phyloP scores from a whole-genome alignment of 2,329 filamentous ascomycete genomes.

The Aureobasidium vineae region DNA sequence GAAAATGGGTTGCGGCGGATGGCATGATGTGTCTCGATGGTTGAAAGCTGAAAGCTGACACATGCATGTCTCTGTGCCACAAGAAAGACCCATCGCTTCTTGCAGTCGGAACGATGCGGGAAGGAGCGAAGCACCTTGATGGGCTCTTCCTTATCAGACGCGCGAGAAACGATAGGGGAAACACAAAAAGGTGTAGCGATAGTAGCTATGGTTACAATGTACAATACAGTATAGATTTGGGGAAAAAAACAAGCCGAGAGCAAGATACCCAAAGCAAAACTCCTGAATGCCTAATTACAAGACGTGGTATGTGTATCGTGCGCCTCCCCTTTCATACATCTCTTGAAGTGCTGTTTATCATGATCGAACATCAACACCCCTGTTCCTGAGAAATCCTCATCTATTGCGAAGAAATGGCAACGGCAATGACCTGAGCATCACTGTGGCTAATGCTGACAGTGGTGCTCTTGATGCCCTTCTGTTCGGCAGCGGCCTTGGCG shows the following conservation, averaged over 20 bases:
- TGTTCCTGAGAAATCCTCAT: not conserved
- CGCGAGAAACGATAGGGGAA: not conserved
- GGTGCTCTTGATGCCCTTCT: slow-evolving; percentile 82
- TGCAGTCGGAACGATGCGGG: not conserved
- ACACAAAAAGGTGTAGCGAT: not conserved
- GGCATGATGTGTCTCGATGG: not conserved
- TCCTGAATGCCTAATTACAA: slow-evolving; percentile 24
- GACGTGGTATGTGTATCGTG: slow-evolving; percentile 20
- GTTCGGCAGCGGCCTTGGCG: slow-evolving; percentile 77
- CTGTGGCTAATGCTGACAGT: slow-evolving; percentile 95
- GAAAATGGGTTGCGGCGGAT: not conserved
- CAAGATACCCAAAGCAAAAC: slow-evolving; percentile 12
- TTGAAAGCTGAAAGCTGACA: not conserved
- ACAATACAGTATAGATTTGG: slow-evolving; percentile 16
- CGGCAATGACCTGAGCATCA: slow-evolving; percentile 88
- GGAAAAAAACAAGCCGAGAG: not conserved
- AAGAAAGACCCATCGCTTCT: not conserved
- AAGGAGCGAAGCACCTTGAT: slow-evolving; percentile 14
- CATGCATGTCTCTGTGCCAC: slow-evolving; percentile 13
- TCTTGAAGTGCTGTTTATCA: not conserved
- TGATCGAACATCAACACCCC: slow-evolving; percentile 9
- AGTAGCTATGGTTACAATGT: slow-evolving; percentile 21
- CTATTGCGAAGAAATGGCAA: slow-evolving; percentile 57
- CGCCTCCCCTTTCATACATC: slow-evolving; percentile 10
- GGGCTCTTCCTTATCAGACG: not conserved